Base-by-base conservation (phyloP, 805 yeast species). In the Barnettozyma populi region DNA sequence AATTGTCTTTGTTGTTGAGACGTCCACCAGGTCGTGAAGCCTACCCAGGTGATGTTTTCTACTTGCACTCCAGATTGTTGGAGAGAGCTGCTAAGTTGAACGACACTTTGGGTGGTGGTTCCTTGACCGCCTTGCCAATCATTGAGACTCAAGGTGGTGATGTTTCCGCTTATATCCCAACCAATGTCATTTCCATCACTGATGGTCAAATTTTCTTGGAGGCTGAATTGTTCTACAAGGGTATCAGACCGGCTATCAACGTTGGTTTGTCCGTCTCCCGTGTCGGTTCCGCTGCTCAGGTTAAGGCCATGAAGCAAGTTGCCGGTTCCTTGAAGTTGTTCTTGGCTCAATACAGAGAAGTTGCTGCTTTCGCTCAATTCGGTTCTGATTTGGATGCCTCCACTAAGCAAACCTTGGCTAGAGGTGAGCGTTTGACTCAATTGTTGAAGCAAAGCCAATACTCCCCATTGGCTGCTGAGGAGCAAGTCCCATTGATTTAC, bases 271-370 rank as follows among this genome's bases (percentile, higher is more conserved):
- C 98, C 67, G 99, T 92, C 66, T 94, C 99, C 68, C 96, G 99
- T 83, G 99, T 94, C 79, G 99, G 99, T 79, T 92, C 98, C 60
- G 99, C 99, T 68, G 99, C 99, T 68, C 99, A 94, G 82, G 98
- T 94, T 67, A 94, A 94, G 84, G 99, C 99, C 76, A 89, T 94
- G 95, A 94, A 94, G 80, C 98, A 94, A 83, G 98, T 94, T 76
- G 99, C 99, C 64, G 99, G 99, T 86, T 94, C 99, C 64, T 86
- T 94, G 79, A 94, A 94, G 78, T 88, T 94, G 75, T 94, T 90
- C 97, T 87, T 94, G 83, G 99, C 99, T 67, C 99, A 94, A 82
- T 94, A 94, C 87, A 90, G 99, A 89, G 99, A 94, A 85, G 99
- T 94, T 67, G 99, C 99, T 72, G 99, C 99, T 68, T 94, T 94